Percentiles rank a stretch among this genome's conserved stretches.
Conservation (phyloP, 169 alveolate species). For the Eimeria praecox region DNA sequence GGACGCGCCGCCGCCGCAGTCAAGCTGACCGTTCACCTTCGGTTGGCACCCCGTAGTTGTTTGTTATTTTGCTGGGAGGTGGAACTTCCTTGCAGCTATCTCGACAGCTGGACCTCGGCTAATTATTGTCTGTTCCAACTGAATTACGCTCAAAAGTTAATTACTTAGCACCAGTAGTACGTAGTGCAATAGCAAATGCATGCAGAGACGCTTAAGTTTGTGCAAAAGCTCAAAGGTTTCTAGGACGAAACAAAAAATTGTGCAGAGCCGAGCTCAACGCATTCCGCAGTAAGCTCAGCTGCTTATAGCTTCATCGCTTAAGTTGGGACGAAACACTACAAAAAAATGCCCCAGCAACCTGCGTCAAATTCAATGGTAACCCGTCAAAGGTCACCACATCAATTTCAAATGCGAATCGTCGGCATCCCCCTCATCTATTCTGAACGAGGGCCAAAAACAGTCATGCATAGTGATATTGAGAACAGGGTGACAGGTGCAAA, state of each 20-base stretch:
- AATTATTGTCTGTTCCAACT: background rate
- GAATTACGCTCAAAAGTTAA: background rate
- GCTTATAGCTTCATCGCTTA: background rate
- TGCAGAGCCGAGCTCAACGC: background rate
- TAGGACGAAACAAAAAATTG: background rate
- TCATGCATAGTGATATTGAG: background rate
- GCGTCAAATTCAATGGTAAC: background rate
- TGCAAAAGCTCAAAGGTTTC: background rate
- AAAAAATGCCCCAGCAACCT: background rate
- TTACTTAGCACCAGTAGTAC: background rate
- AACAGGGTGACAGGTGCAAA: background rate
- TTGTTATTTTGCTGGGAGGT: background rate
- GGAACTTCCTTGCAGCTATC: background rate
- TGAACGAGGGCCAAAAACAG: too few relatives aligned
- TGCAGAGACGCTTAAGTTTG: background rate
- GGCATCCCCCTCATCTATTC: too few relatives aligned
- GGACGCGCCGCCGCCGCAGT: conserved; percentile 76
- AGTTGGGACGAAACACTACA: background rate
- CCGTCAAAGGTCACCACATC: background rate
- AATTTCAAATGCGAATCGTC: background rate
- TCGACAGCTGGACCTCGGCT: background rate
- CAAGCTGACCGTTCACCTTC: background rate
- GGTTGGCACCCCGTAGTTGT: background rate
- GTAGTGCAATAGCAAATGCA: background rate
- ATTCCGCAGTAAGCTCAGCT: background rate